Conservation (phyloP, 495 filamentous ascomycete genomes). For the Penicillium dipodomyicola region DNA sequence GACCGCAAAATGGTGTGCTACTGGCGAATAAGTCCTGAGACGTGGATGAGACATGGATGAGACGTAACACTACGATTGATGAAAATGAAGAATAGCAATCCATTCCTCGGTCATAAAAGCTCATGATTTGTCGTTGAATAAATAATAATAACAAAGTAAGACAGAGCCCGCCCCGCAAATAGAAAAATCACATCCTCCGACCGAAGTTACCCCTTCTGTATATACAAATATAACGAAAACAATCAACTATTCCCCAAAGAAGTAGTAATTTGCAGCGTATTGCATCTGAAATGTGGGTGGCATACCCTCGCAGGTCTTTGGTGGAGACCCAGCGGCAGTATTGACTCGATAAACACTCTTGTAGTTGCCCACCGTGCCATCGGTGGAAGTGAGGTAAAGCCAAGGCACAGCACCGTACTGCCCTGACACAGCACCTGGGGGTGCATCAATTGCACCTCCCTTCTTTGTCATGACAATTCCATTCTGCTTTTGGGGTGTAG, state of each 20-base stretch:
- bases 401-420: constrained; percentile 61
- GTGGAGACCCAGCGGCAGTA: constrained; percentile 79
- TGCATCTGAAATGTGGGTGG: constrained; percentile 62
- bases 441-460: constrained; percentile 54
- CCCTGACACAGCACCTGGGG: constrained; percentile 52
- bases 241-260: constrained; percentile 43
- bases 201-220: background rate
- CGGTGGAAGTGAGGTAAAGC: constrained; percentile 48
- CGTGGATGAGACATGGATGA: background rate
- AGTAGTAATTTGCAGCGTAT: constrained; percentile 78
- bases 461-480: constrained; percentile 64
- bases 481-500: constrained; percentile 49
- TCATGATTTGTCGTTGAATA: background rate
- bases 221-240: constrained; percentile 23
- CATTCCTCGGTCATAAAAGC: background rate
- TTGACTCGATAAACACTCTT: constrained; percentile 81
- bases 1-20: background rate
- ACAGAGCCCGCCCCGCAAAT: background rate
- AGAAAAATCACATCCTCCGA: background rate
- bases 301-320: constrained; percentile 69
- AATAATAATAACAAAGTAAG: constrained; percentile 4
- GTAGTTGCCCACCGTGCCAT: constrained; percentile 57
- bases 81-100: background rate
- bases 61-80: background rate
- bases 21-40: background rate